A percentile compares a stretch with the other conserved stretches of the same genome.
These are phyloP conservation scores for Chlorencoelia australis DNA, from an alignment of 2,329 filamentous ascomycete species.

Conservation along the genomic window DNA sequence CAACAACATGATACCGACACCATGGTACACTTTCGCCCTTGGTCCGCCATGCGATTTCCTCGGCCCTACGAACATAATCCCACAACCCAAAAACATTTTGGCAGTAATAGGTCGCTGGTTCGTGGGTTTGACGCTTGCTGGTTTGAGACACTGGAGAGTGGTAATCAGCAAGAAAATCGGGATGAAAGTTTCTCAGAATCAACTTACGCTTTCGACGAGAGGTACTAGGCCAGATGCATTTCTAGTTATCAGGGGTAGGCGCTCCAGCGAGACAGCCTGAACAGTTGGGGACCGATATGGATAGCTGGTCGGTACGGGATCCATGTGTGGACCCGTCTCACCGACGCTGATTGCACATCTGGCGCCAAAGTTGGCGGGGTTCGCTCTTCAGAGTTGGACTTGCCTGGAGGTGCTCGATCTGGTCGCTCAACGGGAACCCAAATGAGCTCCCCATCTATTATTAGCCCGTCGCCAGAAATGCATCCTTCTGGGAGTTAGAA, in stretches of 20 bases:
- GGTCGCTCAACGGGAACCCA: neutral
- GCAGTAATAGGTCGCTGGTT: neutral
- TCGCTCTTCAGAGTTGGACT: slow-evolving; percentile 1
- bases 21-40: neutral
- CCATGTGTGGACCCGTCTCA: slow-evolving; percentile 1
- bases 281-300: slow-evolving; percentile 1
- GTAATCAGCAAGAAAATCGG: slow-evolving; percentile 1
- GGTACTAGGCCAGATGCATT: neutral
- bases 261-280: neutral
- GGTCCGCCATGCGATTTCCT: slow-evolving; percentile 1
- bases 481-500: slow-evolving; percentile 3
- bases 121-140: neutral
- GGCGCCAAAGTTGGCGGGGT: neutral
- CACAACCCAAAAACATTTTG: slow-evolving; percentile 3
- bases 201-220: slow-evolving; percentile 1
- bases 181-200: slow-evolving; percentile 1
- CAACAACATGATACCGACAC: neutral
- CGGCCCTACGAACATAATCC: slow-evolving; percentile 1
- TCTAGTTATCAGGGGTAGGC: slow-evolving; percentile 1
- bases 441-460: slow-evolving; percentile 5
- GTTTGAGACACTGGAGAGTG: neutral
- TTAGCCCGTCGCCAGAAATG: slow-evolving; percentile 1
- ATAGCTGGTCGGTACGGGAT: neutral
- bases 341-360: neutral
- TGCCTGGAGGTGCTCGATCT: neutral